Evolutionary conservation across 2,329 filamentous ascomycete genomes (phyloP).

Genomic region (Gaeumannomyces sp.): DNA sequence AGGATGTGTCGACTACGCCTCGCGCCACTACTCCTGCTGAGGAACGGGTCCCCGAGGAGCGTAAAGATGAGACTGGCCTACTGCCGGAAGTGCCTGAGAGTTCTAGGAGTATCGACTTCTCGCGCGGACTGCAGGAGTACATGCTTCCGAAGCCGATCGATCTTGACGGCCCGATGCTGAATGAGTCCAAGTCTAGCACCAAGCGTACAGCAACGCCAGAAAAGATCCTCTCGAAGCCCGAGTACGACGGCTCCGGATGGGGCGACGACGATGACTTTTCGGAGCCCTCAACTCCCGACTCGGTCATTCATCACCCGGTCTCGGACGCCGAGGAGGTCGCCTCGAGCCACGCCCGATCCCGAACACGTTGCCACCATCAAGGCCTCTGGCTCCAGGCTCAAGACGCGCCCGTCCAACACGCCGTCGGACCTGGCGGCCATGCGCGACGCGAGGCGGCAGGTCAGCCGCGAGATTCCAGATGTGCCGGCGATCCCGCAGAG

Average conservation of each 20-base stretch:
- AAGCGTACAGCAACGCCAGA: slow-evolving; percentile 44
- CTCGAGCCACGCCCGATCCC: slow-evolving; percentile 54
- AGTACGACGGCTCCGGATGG: slow-evolving; percentile 59
- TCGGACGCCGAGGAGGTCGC: slow-evolving; percentile 32
- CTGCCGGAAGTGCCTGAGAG: slow-evolving; percentile 20
- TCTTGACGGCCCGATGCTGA: slow-evolving; percentile 29
- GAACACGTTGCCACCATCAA: slow-evolving; percentile 85
- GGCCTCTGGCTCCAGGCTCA: slow-evolving; percentile 77
- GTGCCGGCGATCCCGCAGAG: slow-evolving; percentile 57
- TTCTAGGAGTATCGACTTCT: slow-evolving; percentile 31
- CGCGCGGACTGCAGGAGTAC: slow-evolving; percentile 38
- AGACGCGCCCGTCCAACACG: slow-evolving; percentile 81
- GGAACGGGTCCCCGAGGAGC: slow-evolving; percentile 19
- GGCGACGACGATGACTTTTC: slow-evolving; percentile 49
- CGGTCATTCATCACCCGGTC: slow-evolving; percentile 76
- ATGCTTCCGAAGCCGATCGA: slow-evolving; percentile 38
- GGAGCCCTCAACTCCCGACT: slow-evolving; percentile 73
- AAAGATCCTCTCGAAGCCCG: slow-evolving; percentile 47
- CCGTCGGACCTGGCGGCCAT: slow-evolving; percentile 78
- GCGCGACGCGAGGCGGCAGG: slow-evolving; percentile 77
- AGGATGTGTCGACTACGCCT: slow-evolving; percentile 46
- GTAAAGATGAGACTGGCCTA: background rate
- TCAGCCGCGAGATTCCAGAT: slow-evolving; percentile 65
- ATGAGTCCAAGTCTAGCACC: slow-evolving; percentile 29
- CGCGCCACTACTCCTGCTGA: slow-evolving; percentile 36